Evolutionary conservation across 2,329 filamentous ascomycete genomes (phyloP).

Genomic region (Pseudopyricularia javanii): DNA sequence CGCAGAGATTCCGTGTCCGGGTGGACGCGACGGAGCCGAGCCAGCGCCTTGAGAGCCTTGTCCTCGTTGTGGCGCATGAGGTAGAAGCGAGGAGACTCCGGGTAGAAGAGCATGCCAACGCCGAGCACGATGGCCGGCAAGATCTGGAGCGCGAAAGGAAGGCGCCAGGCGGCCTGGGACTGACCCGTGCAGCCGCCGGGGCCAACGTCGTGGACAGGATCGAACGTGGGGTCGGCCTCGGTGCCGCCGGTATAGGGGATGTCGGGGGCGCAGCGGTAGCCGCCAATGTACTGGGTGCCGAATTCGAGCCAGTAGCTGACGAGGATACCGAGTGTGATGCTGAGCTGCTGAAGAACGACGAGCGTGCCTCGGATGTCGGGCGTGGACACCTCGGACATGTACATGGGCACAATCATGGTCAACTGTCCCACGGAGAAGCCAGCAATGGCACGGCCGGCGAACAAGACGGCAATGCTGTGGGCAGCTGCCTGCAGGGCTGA

Average conservation of each 20-base stretch:
- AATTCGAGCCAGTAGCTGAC: slow-evolving; percentile 35
- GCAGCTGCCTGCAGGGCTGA: too few species aligned
- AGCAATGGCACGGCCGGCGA: slow-evolving; percentile 8
- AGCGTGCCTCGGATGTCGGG: slow-evolving; percentile 56
- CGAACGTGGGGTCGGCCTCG: too few species aligned
- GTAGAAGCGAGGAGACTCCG: slow-evolving; percentile 34
- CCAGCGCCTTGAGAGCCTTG: slow-evolving; percentile 9
- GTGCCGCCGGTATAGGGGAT: too few species aligned
- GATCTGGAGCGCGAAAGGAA: slow-evolving; percentile 32
- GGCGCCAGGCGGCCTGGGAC: slow-evolving; percentile 26
- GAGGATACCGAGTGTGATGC: slow-evolving; percentile 43
- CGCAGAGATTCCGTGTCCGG: slow-evolving; percentile 21
- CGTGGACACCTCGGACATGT: slow-evolving; percentile 40
- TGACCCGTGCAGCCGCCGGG: too few species aligned
- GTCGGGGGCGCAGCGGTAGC: too few species aligned
- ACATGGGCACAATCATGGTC: slow-evolving; percentile 30
- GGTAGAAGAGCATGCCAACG: slow-evolving; percentile 27
- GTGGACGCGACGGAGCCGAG: slow-evolving; percentile 17
- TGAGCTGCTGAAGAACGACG: slow-evolving; percentile 51
- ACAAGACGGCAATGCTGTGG: too few species aligned
- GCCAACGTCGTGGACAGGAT: too few species aligned
- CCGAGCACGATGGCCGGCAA: slow-evolving; percentile 22
- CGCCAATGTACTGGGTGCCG: slow-evolving; percentile 33
- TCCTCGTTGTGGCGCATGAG: slow-evolving; percentile 22
- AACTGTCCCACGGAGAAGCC: slow-evolving; percentile 35